phyloP scores from a whole-genome alignment of 306 rosid species.

The Quillaja saponaria region DNA sequence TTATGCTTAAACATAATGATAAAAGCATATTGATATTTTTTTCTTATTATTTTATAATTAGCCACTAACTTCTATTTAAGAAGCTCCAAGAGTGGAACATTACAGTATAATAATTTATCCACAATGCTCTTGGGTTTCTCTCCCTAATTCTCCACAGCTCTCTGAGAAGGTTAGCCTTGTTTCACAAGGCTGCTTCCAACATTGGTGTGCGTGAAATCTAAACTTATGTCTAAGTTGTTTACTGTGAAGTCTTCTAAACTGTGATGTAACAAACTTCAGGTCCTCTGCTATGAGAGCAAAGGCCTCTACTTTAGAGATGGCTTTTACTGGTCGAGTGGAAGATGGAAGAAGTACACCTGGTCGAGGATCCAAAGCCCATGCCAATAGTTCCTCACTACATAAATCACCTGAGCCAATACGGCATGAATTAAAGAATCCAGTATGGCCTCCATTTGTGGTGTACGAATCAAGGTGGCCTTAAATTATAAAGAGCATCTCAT shows the following conservation, averaged over 20 bases:
- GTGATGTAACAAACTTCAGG: conserved; percentile 83
- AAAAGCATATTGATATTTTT: no score
- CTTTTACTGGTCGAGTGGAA: conserved; percentile 81
- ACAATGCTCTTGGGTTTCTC: no score
- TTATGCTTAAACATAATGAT: no score
- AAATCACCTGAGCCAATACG: conserved; percentile 80
- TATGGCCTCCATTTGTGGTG: conserved; percentile 92
- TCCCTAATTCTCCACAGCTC: no score
- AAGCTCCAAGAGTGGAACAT: no score
- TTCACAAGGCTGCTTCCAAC: no score
- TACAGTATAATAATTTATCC: no score
- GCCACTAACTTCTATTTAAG: no score
- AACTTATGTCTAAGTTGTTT: conserved; percentile 83
- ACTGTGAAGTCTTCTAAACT: conserved; percentile 74
- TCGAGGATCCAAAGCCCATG: conserved; percentile 92
- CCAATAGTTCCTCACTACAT: conserved; percentile 86
- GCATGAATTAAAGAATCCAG: conserved; percentile 90
- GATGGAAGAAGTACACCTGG: conserved; percentile 71
- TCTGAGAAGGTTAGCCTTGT: no score
- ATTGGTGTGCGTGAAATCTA: conserved; percentile 83
- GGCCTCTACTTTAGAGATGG: conserved; percentile 86
- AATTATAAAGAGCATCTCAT: conserved; percentile 88
- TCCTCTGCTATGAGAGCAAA: conserved; percentile 92
- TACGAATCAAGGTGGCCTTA: conserved; percentile 88
- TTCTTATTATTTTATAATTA: no score